Base-by-base conservation (phyloP, 2,329 filamentous ascomycete species). In the Chrysosporium keratinophilum region DNA sequence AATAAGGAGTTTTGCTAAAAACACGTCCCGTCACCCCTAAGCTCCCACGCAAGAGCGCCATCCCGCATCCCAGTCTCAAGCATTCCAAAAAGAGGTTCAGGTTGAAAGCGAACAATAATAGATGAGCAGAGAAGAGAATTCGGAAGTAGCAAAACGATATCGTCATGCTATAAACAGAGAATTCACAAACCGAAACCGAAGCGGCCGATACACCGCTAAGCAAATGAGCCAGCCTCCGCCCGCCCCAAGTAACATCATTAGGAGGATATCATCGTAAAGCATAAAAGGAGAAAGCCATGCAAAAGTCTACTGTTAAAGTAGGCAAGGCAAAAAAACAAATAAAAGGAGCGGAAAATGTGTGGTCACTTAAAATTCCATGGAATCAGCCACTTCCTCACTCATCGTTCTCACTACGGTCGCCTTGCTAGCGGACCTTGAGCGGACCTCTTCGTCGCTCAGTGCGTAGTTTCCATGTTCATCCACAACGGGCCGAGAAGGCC, bases 341-440 rank as follows among this genome's bases (percentile, higher is more conserved):
- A 15, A n/a, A 35, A 10, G n/a, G 23, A 44, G 14, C 2, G 17
- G 15, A 14, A n/a, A 28, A 2, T 11, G 9, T 3, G 12, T 19
- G 14, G n/a, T 20, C 15, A 10, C 49, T 67, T 63, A 78, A 47
- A 78, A 69, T 57, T 79, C 76, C 74, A 79, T 77, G 10, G 69
- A 69, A 46, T 78, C 76, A 46, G 73, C 70, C 52, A 78, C 70
- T 53, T 78, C 74, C 62, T 79, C 75, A 58, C 76, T 78, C 71
- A 78, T 72, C 2, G 74, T 74, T 35, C 76, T 69, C 11, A 77
- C 71, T 14, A 49, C 17, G 19, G 67, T 70, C 40, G 73, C 73
- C 58, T 73, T 75, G 44, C 68, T 71, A 28, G 61, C 63, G 12
- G 64, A 63, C 43, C 66, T 67, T 11, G 67, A 66, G 23, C 65